Base-by-base conservation (phyloP, 495 filamentous ascomycete genomes). In the Penicillium crystallinum region DNA sequence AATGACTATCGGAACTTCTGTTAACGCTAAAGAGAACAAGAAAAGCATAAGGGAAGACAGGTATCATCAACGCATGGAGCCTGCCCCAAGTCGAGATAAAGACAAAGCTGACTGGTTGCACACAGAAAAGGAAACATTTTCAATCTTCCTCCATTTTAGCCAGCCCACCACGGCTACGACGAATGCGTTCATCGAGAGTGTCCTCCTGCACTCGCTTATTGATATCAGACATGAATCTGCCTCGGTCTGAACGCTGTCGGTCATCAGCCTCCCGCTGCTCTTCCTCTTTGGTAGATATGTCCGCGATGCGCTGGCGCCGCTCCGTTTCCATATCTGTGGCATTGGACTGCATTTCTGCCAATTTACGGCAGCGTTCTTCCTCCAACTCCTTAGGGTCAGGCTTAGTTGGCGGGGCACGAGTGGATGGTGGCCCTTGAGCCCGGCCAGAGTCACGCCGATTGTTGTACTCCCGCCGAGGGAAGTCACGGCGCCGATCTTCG, bases 291-390 rank as follows among this genome's bases (percentile, higher is more conserved):
- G 80, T 79, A 27, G 78, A 79, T 34, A 93, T 76, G 4, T 83
- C 80, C 1, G 81, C 79, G 18, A 97, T 73, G 22, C 91, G 82
- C 37, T 80, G 77, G 41, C 82, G 81, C 17, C 93, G 87, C 42
- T 87, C 83, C 33, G 76, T 57, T 64, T 97, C 88, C 53, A 98
- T 76, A 11, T 87, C 80, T 3, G 76, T 75, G n/a, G 93, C 93
- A 47, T 88, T 89, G 21, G 80, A 78, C 61, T 90, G 88, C 93
- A 98, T 98, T 30, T 85, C 87, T 15, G 87, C 89, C 4, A 97
- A 74, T 61, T 88, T 92, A 42, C 69, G 69, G 25, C 65, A 64
- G 29, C 72, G 72, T 36, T 78, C 74, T 53, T 74, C 73, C 29
- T 72, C 66, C 14, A 51, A 37, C 3, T 61, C 63, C 27, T 67